Evolutionary conservation across 2,329 filamentous ascomycete genomes (phyloP), one percentile per base, ranked within the genome.

Genomic region (Metarhizium guizhouense): DNA sequence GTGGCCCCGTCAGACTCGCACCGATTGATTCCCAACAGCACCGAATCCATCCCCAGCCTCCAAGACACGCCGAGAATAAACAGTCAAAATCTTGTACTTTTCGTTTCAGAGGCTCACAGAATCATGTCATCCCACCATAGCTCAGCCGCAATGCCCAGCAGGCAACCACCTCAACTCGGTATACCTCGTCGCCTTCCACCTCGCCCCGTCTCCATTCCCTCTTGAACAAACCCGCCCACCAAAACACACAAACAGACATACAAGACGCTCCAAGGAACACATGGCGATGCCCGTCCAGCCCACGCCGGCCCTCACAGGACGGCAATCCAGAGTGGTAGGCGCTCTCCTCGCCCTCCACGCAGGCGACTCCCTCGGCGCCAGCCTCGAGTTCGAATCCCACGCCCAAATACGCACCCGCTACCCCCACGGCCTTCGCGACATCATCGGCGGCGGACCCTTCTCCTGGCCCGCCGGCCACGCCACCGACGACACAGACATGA

Each of bases 401-500:
- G 50, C 58, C 0, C 14, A 54, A 4, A 72, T 77, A 52, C 60
- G 62, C 16, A n/a, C 48, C 1, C 6, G 55, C 1, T 67, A 73
- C 55, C 75, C 75, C n/a, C 51, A 61, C 1, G 72, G 71, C 16
- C 58, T 74, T 3, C 70, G 70, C 45, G 67, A 71, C 10, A 76
- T 78, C 38, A 60, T 74, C 18, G 76, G 75, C 51, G 76, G 76
- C 51, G 76, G 76, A 0, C 57, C 62, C 2, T 76, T 78, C 56
- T 11, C 47, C 20, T 78, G 75, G 75, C 55, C 69, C 0, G 57
- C 69, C 0, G 76, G 76, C 7, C 69, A 73, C 56, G 75, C 75
- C 16, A 77, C 76, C 30, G 75, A 78, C 60, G 75, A 78, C 60
- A 77, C 75, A 1, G 75, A 78, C 59, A 65, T 78, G 59, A 75